Evolutionary conservation across 768 basidiomycete species (phyloP).

Genomic region (Tricholoma saponaceum): DNA sequence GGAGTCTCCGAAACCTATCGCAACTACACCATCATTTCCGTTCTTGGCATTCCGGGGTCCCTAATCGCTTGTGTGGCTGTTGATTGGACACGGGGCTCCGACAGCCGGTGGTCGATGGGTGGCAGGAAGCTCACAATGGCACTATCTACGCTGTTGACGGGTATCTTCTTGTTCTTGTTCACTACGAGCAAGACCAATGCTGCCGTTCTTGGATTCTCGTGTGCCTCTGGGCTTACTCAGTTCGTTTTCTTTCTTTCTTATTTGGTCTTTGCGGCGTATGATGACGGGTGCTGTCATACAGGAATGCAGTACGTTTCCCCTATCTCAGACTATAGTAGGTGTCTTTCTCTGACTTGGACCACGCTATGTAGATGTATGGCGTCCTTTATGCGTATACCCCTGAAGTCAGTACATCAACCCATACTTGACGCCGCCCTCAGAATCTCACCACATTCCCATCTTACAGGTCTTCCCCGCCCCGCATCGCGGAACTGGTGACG

Average conservation of each 20-base stretch:
- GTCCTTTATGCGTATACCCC: conserved; percentile 56
- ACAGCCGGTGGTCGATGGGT: conserved; percentile 30
- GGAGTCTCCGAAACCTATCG: conserved; percentile 34
- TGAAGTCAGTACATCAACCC: conserved; percentile 28
- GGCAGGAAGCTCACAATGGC: conserved; percentile 47
- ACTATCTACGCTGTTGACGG: conserved; percentile 38
- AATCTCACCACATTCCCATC: not conserved
- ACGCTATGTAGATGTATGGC: conserved; percentile 38
- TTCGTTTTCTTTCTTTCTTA: conserved; percentile 18
- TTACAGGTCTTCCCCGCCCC: conserved; percentile 48
- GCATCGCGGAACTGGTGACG: conserved; percentile 53
- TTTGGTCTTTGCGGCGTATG: not conserved
- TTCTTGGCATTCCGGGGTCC: conserved; percentile 44
- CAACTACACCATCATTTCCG: conserved; percentile 46
- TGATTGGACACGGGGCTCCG: conserved; percentile 33
- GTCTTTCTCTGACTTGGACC: conserved; percentile 2
- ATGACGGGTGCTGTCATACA: conserved; percentile 4
- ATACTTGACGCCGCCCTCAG: not conserved
- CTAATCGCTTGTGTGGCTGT: conserved; percentile 42
- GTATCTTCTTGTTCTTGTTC: conserved; percentile 48
- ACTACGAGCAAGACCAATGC: conserved; percentile 39
- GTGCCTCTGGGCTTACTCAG: conserved; percentile 38
- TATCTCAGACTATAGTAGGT: not conserved
- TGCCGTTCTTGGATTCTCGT: conserved; percentile 42
- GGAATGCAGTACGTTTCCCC: conserved; percentile 31